phyloP scores from a whole-genome alignment of 176 grass and related monocot species.

The Metroxylon sagu region DNA sequence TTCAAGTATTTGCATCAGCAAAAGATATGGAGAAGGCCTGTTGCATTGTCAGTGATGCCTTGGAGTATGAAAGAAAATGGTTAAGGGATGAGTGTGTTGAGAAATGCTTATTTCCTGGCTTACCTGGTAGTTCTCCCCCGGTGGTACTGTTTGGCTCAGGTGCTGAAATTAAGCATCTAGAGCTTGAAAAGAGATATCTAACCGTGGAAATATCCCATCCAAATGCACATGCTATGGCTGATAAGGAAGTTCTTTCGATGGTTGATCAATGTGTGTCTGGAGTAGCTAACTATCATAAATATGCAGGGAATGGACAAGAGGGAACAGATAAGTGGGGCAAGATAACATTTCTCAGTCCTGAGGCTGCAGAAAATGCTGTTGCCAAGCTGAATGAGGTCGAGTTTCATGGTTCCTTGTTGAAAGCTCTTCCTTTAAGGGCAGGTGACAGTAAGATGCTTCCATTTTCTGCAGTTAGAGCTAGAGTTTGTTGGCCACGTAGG shows the following conservation, averaged over 20 bases:
- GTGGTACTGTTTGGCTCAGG: conserved; percentile 75
- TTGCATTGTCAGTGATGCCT: conserved; percentile 31
- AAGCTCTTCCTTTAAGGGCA: conserved; percentile 37
- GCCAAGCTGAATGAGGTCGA: conserved; percentile 52
- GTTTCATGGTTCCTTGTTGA: conserved; percentile 63
- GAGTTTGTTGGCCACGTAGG: conserved; percentile 62
- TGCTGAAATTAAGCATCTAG: conserved; percentile 95
- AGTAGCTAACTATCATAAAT: conserved; percentile 49
- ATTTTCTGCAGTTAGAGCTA: conserved; percentile 74
- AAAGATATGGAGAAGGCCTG: conserved; percentile 50
- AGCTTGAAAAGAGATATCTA: conserved; percentile 65
- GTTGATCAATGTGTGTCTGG: conserved; percentile 43
- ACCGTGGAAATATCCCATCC: conserved; percentile 75
- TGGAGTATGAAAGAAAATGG: conserved; percentile 55
- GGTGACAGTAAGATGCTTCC: conserved; percentile 35
- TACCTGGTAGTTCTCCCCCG: conserved; percentile 31
- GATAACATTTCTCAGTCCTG: conserved; percentile 72
- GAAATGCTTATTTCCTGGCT: conserved; percentile 47
- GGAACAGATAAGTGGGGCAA: conserved; percentile 64
- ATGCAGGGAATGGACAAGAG: conserved; percentile 23
- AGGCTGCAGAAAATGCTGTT: conserved; percentile 58
- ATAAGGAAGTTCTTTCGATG: conserved; percentile 69
- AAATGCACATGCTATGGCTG: conserved; percentile 48
- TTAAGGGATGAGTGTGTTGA: conserved; percentile 68
- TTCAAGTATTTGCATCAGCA: conserved; percentile 61